Conservation (phyloP, 768 basidiomycete genomes). For the Russula ochroleuca region DNA sequence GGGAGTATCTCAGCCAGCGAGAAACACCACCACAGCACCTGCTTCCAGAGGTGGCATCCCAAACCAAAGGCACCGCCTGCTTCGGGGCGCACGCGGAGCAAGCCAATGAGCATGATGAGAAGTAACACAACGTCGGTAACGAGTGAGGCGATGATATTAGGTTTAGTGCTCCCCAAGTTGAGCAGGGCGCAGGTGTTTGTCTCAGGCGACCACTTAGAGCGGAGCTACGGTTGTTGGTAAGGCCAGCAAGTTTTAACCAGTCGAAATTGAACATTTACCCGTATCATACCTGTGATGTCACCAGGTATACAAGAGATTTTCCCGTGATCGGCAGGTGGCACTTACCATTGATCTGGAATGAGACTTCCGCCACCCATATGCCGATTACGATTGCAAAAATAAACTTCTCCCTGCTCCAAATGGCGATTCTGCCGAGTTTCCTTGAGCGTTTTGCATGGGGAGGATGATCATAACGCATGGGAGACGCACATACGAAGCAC, state of each 20-base stretch:
- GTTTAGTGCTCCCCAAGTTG: background rate
- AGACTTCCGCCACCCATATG: background rate
- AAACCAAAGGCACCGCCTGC: background rate
- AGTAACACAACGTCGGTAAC: background rate
- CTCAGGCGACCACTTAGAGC: background rate
- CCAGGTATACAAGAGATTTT: background rate
- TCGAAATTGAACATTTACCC: background rate
- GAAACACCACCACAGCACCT: background rate
- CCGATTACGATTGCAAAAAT: background rate
- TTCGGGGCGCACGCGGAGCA: background rate
- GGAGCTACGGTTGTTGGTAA: background rate
- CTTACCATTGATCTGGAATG: background rate
- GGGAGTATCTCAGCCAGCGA: background rate
- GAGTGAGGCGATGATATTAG: background rate
- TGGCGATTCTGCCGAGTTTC: background rate
- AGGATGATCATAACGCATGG: background rate
- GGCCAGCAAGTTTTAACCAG: background rate
- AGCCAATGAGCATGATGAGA: background rate
- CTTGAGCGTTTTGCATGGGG: background rate
- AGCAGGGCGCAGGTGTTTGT: background rate
- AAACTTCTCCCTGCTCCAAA: background rate
- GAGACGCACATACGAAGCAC: no score
- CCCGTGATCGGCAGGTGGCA: background rate
- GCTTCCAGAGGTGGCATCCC: conserved; percentile 4
- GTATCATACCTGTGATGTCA: background rate